These are phyloP conservation scores for Crithidia thermophila DNA, from an alignment of 208 protist species.

Conservation along the genomic window DNA sequence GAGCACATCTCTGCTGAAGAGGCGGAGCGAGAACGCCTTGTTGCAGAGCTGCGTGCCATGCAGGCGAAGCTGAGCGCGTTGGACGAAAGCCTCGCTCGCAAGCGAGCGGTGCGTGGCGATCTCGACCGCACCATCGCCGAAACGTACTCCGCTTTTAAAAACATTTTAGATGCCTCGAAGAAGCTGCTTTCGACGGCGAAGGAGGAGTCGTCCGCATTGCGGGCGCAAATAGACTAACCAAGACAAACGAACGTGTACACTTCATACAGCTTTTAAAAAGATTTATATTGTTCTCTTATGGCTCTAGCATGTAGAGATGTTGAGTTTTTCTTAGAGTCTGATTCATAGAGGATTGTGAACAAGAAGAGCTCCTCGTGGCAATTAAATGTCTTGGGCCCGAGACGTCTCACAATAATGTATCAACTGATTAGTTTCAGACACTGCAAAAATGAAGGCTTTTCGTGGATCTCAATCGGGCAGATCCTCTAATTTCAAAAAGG, in stretches of 20 bases:
- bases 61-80: conserved; percentile 46
- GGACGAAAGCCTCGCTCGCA: conserved; percentile 60
- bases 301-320: too few species aligned
- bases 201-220: conserved; percentile 54
- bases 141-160: conserved; percentile 84
- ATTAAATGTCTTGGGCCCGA: too few species aligned
- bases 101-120: conserved; percentile 53
- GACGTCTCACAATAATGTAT: too few species aligned
- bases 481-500: too few species aligned
- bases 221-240: conserved; percentile 20
- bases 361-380: too few species aligned
- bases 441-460: too few species aligned
- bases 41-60: conserved; percentile 61
- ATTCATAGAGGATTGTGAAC: too few species aligned
- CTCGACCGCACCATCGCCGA: conserved; percentile 82
- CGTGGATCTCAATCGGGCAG: too few species aligned
- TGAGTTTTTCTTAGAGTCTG: too few species aligned
- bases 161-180: conserved; percentile 88
- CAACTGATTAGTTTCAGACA: too few species aligned
- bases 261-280: too few species aligned
- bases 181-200: conserved; percentile 73
- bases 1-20: conserved; percentile 77
- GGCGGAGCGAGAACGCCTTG: conserved; percentile 53
- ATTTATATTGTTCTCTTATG: background rate
- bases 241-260: background rate